These are phyloP conservation scores for Fragaria vesca DNA, from an alignment of 306 rosid genomes.

Conservation along the genomic window DNA sequence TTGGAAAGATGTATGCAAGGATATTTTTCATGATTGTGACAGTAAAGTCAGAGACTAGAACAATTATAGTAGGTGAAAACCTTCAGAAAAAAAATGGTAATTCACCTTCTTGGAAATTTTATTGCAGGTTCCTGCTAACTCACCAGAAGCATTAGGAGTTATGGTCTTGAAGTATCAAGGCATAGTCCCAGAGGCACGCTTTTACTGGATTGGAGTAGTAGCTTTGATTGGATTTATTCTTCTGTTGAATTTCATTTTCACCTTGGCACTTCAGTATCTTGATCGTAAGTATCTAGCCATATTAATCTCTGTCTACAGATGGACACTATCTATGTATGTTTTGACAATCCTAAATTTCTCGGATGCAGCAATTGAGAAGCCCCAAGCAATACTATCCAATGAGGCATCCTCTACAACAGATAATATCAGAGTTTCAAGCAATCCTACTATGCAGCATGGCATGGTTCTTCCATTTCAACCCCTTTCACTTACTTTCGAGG, in stretches of 20 bases:
- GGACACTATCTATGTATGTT: background rate
- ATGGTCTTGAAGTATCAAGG: slow-evolving; percentile 58
- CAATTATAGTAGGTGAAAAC: background rate
- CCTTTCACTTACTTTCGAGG: slow-evolving; percentile 62
- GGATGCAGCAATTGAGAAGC: slow-evolving; percentile 52
- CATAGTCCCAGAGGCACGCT: slow-evolving; percentile 51
- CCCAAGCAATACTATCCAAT: slow-evolving; percentile 53
- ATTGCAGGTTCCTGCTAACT: slow-evolving; percentile 46
- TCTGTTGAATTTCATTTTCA: slow-evolving; percentile 58
- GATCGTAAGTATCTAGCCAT: slow-evolving; percentile 41
- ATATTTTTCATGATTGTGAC: too few species aligned
- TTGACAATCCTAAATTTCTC: slow-evolving; percentile 18
- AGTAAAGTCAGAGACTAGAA: too few species aligned
- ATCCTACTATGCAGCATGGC: slow-evolving; percentile 37
- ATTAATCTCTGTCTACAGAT: background rate
- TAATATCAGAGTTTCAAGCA: background rate
- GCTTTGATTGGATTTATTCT: slow-evolving; percentile 55
- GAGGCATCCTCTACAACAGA: slow-evolving; percentile 38
- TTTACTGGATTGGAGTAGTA: slow-evolving; percentile 88
- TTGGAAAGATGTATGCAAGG: slow-evolving; percentile 61
- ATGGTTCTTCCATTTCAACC: slow-evolving; percentile 89
- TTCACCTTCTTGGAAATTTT: background rate
- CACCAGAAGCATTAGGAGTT: slow-evolving; percentile 60
- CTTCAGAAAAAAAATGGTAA: background rate
- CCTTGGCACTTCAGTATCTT: slow-evolving; percentile 61